phyloP scores from a whole-genome alignment of 2,329 filamentous ascomycete genomes.

The Xylogone sp. region DNA sequence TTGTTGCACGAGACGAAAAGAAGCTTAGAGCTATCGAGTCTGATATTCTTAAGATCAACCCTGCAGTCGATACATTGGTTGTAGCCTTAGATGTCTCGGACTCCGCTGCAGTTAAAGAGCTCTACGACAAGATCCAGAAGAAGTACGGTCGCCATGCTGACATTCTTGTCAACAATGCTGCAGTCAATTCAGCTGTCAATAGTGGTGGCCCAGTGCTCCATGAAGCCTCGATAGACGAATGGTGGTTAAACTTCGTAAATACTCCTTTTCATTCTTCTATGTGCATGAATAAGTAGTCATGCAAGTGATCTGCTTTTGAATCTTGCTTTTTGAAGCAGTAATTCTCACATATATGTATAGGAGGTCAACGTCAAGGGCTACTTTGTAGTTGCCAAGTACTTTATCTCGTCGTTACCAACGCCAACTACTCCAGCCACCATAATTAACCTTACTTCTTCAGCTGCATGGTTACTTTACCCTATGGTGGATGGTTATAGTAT shows the following conservation, averaged over 20 bases:
- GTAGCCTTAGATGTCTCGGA: constrained; percentile 27
- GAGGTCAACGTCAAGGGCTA: constrained; percentile 49
- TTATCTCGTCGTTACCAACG: constrained; percentile 36
- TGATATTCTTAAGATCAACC: constrained; percentile 25
- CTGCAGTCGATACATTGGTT: constrained; percentile 25
- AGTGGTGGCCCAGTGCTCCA: not conserved
- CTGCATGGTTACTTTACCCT: not conserved
- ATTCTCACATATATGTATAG: constrained; percentile 11
- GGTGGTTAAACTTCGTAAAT: constrained; percentile 18
- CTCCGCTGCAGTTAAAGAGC: constrained; percentile 7
- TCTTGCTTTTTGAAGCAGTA: not conserved
- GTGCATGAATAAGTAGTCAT: too few relatives aligned
- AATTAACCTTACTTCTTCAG: constrained; percentile 34
- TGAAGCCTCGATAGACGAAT: constrained; percentile 5
- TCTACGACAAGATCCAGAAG: constrained; percentile 15
- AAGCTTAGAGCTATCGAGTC: constrained; percentile 25
- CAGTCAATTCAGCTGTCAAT: constrained; percentile 1
- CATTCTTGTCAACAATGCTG: constrained; percentile 35
- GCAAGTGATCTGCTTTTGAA: too few relatives aligned
- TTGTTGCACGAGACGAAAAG: constrained; percentile 26
- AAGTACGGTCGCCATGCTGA: constrained; percentile 44
- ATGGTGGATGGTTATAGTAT: not conserved
- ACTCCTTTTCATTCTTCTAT: not conserved
- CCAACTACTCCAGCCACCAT: constrained; percentile 28
- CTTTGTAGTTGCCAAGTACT: constrained; percentile 40